phyloP scores from a whole-genome alignment of 257 asterid genomes.

The Solanum sejunctum region DNA sequence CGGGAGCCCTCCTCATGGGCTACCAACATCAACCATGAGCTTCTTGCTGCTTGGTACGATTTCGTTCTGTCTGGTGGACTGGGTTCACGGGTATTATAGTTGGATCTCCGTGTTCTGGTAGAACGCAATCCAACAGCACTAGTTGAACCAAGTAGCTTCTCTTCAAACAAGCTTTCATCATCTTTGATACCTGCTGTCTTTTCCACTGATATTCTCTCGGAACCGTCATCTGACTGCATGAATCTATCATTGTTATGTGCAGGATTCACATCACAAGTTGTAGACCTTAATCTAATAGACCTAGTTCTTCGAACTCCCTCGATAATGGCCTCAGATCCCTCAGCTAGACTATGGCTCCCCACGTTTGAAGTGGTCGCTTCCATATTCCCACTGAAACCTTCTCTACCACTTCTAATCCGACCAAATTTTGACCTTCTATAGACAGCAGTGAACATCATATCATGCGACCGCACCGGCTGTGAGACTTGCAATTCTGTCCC shows the following conservation, averaged over 20 bases:
- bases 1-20: conserved; percentile 80
- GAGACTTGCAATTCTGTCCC: conserved; percentile 30
- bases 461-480: conserved; percentile 37
- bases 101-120: conserved; percentile 50
- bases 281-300: conserved; percentile 50
- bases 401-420: conserved; percentile 45
- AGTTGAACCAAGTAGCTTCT: conserved; percentile 32
- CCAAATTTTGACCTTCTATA: conserved; percentile 64
- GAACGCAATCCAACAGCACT: conserved; percentile 54
- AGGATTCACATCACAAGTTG: conserved; percentile 28
- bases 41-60: conserved; percentile 49
- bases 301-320: conserved; percentile 69
- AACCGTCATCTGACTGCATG: conserved; percentile 28
- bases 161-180: conserved; percentile 45
- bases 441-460: conserved; percentile 66
- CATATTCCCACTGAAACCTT: conserved; percentile 26
- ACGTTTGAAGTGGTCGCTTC: conserved; percentile 56
- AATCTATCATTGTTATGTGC: conserved; percentile 21
- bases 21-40: conserved; percentile 76
- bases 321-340: conserved; percentile 26
- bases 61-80: conserved; percentile 59
- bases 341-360: conserved; percentile 27
- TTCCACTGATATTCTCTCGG: conserved; percentile 38
- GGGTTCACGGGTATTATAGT: conserved; percentile 26
- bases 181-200: conserved; percentile 35